Conservation (phyloP, 2,329 filamentous ascomycete species). For the Aspergillus tanneri region DNA sequence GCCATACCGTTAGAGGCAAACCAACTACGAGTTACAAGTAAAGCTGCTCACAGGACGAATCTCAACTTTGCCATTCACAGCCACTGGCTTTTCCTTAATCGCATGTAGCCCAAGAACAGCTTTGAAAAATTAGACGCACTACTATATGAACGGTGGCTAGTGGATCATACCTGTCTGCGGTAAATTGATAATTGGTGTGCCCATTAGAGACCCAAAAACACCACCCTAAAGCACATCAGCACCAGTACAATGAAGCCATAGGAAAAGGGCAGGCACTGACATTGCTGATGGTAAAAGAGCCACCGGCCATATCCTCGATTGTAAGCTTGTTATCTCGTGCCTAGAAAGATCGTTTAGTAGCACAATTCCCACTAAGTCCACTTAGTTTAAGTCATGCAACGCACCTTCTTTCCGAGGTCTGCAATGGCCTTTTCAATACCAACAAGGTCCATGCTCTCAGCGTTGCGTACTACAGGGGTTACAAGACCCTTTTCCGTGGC, state of each 20-base stretch:
- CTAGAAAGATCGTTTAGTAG: slow-evolving; percentile 44
- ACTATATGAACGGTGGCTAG: neutral
- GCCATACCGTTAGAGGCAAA: slow-evolving; percentile 14
- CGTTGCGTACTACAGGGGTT: slow-evolving; percentile 92
- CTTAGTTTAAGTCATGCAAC: slow-evolving; percentile 14
- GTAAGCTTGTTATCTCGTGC: slow-evolving; percentile 94
- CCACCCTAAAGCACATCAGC: slow-evolving; percentile 57
- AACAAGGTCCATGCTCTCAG: slow-evolving; percentile 82
- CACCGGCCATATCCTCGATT: slow-evolving; percentile 98
- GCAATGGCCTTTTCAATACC: slow-evolving; percentile 88
- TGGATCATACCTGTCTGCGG: slow-evolving; percentile 69
- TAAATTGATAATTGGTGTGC: slow-evolving; percentile 96
- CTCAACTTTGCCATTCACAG: slow-evolving; percentile 88
- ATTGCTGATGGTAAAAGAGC: slow-evolving; percentile 97
- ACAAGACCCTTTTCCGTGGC: slow-evolving; percentile 97
- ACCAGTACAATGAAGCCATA: neutral
- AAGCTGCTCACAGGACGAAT: slow-evolving; percentile 66
- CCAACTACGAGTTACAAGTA: neutral
- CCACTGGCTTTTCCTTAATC: slow-evolving; percentile 91
- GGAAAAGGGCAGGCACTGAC: slow-evolving; percentile 42
- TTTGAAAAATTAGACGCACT: slow-evolving; percentile 13
- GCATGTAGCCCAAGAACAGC: slow-evolving; percentile 89
- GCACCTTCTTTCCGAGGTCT: slow-evolving; percentile 90
- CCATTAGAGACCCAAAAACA: slow-evolving; percentile 95
- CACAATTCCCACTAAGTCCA: neutral